Base-by-base conservation (phyloP, 805 yeast genomes). In the Ogataea philodendri region DNA sequence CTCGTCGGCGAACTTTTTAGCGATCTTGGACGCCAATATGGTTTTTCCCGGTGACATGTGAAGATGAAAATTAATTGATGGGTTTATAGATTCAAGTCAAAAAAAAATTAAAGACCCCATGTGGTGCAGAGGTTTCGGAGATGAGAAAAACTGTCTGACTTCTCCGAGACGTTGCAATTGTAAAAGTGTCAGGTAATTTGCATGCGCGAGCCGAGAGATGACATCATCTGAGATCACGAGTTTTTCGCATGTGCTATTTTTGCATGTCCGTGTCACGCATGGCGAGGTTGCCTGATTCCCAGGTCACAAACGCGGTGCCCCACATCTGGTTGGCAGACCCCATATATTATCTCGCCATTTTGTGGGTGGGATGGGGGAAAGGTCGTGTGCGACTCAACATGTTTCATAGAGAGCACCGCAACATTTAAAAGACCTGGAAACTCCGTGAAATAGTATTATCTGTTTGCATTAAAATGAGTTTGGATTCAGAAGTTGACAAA, bases 1-100 rank as follows among this genome's bases (percentile, higher is more conserved):
- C 58, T 93, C 97, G 27, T 77, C 78, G 15, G 76, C 72, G 59
- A 76, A 93, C 5, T 79, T 72, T 55, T 89, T 88, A 32, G 97
- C 93, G 17, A 93, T 84, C 29, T 80, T 75, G 9, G 95, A 79
- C 4, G 98, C 97, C 44, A 89, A 66, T 24, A 90, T 80, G 28
- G 95, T 84, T 63, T 83, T 77, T 39, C 90, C 88, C 13, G 88
- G 79, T 37, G 57, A 37, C 41, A 37, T 37, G 22, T 23, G 26
- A 24, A 17, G 30, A 27, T 14, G 9, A 24, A 19, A 25, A 20
- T 18, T 25, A 25, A 33, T 24, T 26, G 15, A 26, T 8, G n/a
- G 14, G 14, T 11, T 22, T 17, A 22, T 11, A 22, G 7, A 22
- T 21, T n/a, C 37, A 34, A 34, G 37, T 34, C 32, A 34, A 22